Base-by-base conservation (phyloP, 2,329 filamentous ascomycete species). In the Chaetomium sp. region DNA sequence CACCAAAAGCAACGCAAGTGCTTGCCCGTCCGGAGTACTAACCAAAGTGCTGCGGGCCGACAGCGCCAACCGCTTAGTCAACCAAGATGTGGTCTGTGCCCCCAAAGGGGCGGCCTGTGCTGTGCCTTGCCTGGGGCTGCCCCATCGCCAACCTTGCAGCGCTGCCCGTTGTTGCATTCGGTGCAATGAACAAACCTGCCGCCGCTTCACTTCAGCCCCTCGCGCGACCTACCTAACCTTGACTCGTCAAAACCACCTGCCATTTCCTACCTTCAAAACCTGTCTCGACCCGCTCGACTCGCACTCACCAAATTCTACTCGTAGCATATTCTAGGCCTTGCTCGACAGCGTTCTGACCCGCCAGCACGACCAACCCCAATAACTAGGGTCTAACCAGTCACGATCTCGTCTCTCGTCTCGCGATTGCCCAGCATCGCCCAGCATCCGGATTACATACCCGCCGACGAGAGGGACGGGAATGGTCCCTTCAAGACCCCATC, bases 391-490 rank as follows among this genome's bases (percentile, higher is more conserved):
- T 42, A 38, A 23, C n/a, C 7, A 29, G 57, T 5, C 23, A 65
- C 45, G n/a, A n/a, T n/a, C n/a, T n/a, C 45, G 57, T 38, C 19
- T 50, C 50, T 42, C 13, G 23, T 31, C 57, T 49, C 45, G 57
- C 61, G 57, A 61, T 60, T 50, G 29, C 49, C 31, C 59, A 45
- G 54, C 62, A 47, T 42, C 55, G 51, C 51, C 25, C 42, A 27
- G 49, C 64, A 47, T 42, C 49, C n/a, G 49, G 13, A 25, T 33
- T 13, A 27, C n/a, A n/a, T n/a, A n/a, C n/a, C n/a, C 33, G 47
- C 57, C 56, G 47, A n/a, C 27, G 25, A 21, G 38, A 57, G 65
- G 65, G 60, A 60, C 64, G 58, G 64, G 65, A 67, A 70, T 69
- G 68, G 67, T 68, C 63, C 47, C 63, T 67, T 60, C 60, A 65